These are phyloP conservation scores for Komagataea norvegica DNA, from an alignment of 1,139 yeast genomes.

Conservation along the genomic window DNA sequence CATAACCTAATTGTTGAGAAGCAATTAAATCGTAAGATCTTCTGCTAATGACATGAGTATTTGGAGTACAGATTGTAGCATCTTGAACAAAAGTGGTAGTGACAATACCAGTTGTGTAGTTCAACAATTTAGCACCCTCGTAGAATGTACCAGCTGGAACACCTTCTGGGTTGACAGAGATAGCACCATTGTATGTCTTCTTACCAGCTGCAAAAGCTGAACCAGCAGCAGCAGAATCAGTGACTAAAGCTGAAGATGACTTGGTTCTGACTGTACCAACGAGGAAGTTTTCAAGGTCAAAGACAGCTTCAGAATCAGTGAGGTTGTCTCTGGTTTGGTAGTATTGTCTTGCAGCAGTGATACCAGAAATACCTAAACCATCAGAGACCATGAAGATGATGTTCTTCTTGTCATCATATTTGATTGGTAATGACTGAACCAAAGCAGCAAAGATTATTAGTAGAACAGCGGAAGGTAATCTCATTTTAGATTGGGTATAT, in stretches of 20 bases:
- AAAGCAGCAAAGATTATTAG: slow-evolving; percentile 20
- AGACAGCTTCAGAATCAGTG: slow-evolving; percentile 18
- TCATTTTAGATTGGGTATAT: slow-evolving; percentile 13
- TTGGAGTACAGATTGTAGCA: slow-evolving; percentile 27
- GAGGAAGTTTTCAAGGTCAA: slow-evolving; percentile 22
- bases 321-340: slow-evolving; percentile 17
- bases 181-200: slow-evolving; percentile 26
- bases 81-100: slow-evolving; percentile 26
- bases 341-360: slow-evolving; percentile 24
- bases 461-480: slow-evolving; percentile 21
- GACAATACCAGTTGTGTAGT: slow-evolving; percentile 25
- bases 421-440: slow-evolving; percentile 21
- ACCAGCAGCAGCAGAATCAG: slow-evolving; percentile 27
- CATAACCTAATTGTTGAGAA: slow-evolving; percentile 24
- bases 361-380: slow-evolving; percentile 23
- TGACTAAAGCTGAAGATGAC: slow-evolving; percentile 21
- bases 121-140: slow-evolving; percentile 24
- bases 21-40: slow-evolving; percentile 21
- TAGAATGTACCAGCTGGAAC: slow-evolving; percentile 25
- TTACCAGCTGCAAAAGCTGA: slow-evolving; percentile 22
- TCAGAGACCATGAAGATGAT: slow-evolving; percentile 25
- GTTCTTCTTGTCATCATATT: slow-evolving; percentile 24
- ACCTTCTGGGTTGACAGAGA: slow-evolving; percentile 23
- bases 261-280: slow-evolving; percentile 26
- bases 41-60: slow-evolving; percentile 22